Evolutionary conservation across 768 basidiomycete genomes (phyloP).

Genomic region (Lepiota subincarnata): DNA sequence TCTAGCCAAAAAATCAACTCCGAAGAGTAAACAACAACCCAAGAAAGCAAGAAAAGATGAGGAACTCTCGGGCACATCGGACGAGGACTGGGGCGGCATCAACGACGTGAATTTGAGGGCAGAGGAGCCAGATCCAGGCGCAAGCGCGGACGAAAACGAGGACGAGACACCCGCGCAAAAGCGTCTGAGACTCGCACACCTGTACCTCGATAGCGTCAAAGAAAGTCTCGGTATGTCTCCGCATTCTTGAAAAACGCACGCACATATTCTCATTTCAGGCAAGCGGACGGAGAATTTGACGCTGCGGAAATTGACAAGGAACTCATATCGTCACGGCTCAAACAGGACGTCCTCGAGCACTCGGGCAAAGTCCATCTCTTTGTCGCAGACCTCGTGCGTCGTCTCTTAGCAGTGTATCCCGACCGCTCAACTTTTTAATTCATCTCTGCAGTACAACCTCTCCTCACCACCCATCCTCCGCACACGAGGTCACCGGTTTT

Average conservation of each 20-base stretch:
- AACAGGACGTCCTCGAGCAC: slow-evolving; percentile 88
- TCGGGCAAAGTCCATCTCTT: slow-evolving; percentile 84
- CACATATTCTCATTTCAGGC: not conserved
- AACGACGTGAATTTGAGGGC: slow-evolving; percentile 73
- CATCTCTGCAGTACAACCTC: slow-evolving; percentile 50
- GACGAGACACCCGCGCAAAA: slow-evolving; percentile 93
- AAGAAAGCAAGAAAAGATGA: slow-evolving; percentile 45
- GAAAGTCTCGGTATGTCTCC: slow-evolving; percentile 56
- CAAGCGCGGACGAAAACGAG: slow-evolving; percentile 79
- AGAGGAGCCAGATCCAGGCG: slow-evolving; percentile 45
- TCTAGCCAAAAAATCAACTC: not conserved
- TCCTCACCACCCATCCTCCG: slow-evolving; percentile 48
- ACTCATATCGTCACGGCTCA: slow-evolving; percentile 83
- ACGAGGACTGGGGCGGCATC: slow-evolving; percentile 43
- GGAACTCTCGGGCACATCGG: slow-evolving; percentile 62
- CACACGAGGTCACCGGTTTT: slow-evolving; percentile 69
- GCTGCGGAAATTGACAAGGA: slow-evolving; percentile 95
- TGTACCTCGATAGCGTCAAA: slow-evolving; percentile 86
- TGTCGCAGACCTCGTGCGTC: slow-evolving; percentile 66
- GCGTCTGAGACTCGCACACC: slow-evolving; percentile 81
- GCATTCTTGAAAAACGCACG: not conserved
- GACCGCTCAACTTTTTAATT: not conserved
- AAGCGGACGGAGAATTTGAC: slow-evolving; percentile 88
- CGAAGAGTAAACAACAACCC: slow-evolving; percentile 19
- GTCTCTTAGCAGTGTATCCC: not conserved